These are phyloP conservation scores for Verticillium nonalfalfae DNA, from an alignment of 2,329 filamentous ascomycete genomes.

Conservation along the genomic window DNA sequence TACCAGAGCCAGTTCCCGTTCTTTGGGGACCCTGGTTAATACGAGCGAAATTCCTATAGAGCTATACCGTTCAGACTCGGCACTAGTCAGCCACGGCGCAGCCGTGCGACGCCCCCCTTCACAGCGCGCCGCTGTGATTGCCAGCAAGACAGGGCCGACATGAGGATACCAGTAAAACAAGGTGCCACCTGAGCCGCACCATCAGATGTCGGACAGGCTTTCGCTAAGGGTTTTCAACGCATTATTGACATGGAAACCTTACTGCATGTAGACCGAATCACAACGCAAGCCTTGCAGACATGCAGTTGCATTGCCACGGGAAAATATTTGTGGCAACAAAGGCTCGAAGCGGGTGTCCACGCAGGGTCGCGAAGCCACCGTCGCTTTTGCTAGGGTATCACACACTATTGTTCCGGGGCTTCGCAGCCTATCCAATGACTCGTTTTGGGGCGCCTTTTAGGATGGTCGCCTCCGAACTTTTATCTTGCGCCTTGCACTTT, in stretches of 20 bases:
- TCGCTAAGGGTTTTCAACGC: no score
- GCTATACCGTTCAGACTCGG: not conserved
- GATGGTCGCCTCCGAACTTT: not conserved
- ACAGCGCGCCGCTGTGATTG: not conserved
- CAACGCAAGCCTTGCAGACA: not conserved
- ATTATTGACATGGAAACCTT: not conserved
- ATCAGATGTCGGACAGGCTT: not conserved
- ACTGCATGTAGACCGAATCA: not conserved
- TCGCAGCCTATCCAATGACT: not conserved
- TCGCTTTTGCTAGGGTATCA: not conserved
- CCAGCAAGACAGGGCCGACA: not conserved
- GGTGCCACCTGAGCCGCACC: not conserved
- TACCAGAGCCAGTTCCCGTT: slow-evolving; percentile 1
- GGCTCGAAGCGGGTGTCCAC: not conserved
- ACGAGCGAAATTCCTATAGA: not conserved
- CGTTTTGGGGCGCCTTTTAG: not conserved
- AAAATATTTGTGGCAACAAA: no score
- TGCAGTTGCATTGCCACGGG: no score
- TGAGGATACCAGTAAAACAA: not conserved
- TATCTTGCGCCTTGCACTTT: not conserved
- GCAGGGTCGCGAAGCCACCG: not conserved
- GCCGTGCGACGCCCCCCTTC: not conserved
- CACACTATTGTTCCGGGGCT: not conserved
- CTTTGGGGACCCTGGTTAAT: not conserved
- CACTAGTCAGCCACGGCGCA: not conserved